Base-by-base conservation (phyloP, 495 filamentous ascomycete species). In the Neurospora terricola region DNA sequence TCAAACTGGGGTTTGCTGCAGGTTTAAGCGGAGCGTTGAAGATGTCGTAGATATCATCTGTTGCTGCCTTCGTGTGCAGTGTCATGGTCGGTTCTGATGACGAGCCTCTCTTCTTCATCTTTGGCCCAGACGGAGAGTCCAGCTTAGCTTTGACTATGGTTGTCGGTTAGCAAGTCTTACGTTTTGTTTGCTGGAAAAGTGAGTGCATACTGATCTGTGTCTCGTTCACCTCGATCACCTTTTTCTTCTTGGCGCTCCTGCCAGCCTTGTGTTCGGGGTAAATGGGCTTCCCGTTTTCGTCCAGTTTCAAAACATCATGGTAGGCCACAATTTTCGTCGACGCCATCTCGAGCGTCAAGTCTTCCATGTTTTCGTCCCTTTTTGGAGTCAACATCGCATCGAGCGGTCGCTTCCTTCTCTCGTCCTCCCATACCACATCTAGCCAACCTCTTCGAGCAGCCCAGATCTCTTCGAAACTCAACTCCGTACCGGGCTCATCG, bases 21-120 rank as follows among this genome's bases (percentile, higher is more conserved):
- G 85, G 76, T 76, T 92, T 89, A 66, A 97, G 80, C 9, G 96
- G 95, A 68, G 96, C 93, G 77, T 96, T 98, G 83, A 99, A 98
- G 48, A 99, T 90, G 73, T 92, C 93, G 80, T 98, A 97, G 69
- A 99, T 98, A 75, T 98, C 96, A 77, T 98, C 94, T 69, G 94
- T 97, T 1, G 96, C 96, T 71, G 94, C 95, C 70, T 90, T 93
- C 21, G 96, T 99, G 78, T 98, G 93, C 75, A 99, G 88, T 2
- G 96, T 99, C 94, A 99, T 98, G 1, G 96, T 99, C 36, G 94
- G 93, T 78, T 97, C 94, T 3, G 87, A 75, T 6, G 72, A 81
- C 14, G 88, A 87, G 34, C 77, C 79, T 27, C 79, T 81, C 79
- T 91, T 92, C 83, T 93, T 94, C 69, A 87, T 90, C 37, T 93